Base-by-base conservation (phyloP, 225 moss, liverwort and hornwort species). In the Sphagnum contortum region DNA sequence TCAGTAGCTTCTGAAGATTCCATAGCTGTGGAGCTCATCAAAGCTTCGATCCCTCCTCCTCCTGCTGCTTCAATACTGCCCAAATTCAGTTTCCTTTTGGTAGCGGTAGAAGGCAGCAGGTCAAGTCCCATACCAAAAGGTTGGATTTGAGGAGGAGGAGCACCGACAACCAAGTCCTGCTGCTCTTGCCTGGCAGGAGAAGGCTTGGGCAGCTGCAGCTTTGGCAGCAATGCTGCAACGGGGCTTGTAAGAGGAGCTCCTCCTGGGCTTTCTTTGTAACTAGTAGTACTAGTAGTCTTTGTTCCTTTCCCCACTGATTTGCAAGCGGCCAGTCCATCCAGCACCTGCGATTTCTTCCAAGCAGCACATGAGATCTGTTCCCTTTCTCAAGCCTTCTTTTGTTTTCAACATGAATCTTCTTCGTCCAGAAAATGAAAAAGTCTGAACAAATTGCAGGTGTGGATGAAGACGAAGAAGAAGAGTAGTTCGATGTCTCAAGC, bases 81-180 rank as follows among this genome's bases (percentile, higher is more conserved):
- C 78, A 78, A 70, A 55, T 51, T 76, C 5, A 92, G 84, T 68
- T 91, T 91, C 76, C 88, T 80, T 61, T 81, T 92, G 5, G 81
- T 9, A 12, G 72, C 29, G 29, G 29, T 29, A 29, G 29, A 29
- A 29, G 29, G 29, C 29, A 29, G 29, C 29, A 29, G 66, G 11
- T 50, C 64, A 4, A 0, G 29, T 29, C 29, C 29, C 29, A 29
- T 29, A 29, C 29, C 29, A 29, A 29, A 29, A 29, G 29, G 29
- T 29, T 29, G 29, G 29, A 29, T 29, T 29, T 29, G 29, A 29
- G 29, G 29, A 29, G 3, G 84, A 82, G 55, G 74, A 83, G 11
- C 59, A 74, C 0, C 63, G 68, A 48, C 73, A 69, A 71, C 72
- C 8, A 59, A 63, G 63, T 48, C 3, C 50, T 70, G 63, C 44